Evolutionary conservation across 1,284 basidiomycete species (phyloP), one percentile per base, ranked within the genome.

Genomic region (Trametes versicolor): DNA sequence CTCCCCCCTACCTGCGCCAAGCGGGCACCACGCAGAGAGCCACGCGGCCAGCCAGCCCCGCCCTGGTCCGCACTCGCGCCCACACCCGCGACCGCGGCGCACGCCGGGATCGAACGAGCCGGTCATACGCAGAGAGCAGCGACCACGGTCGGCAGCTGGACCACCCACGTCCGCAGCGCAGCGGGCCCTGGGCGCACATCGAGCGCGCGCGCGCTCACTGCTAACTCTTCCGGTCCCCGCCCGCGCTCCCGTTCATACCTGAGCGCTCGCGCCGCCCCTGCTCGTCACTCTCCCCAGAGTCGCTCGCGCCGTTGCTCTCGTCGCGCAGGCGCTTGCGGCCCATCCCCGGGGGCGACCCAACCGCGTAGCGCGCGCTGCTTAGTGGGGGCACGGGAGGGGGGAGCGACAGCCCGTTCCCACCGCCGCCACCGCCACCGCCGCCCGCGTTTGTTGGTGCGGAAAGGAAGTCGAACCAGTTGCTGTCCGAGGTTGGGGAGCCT

Each of bases 391-490:
- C 65, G 27, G 71, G 70, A 47, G 66, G 63, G 25, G 70, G 70
- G 15, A 66, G 60, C 37, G 70, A 66, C 41, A 70, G 62, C 10
- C 57, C 60, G 15, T 7, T 17, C 48, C 32, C 27, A 10, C 37
- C 41, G 8, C 39, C 45, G 15, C 55, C 45, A n/a, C n/a, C 21
- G 49, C 50, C 61, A 17, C 17, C n/a, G 15, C 39, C 49, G 45
- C 49, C 37, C 57, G 32, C 43, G 52, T 55, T 9, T n/a, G 47
- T 51, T 50, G 64, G 32, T 45, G 53, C 65, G 53, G 70, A 65
- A 60, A 74, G 64, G 65, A 74, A 70, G 71, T 74, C 73, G 66
- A 74, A 71, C 73, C 73, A 74, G 64, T 71, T 72, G 62, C 37
- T 64, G 43, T 62, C 60, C 32, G 61, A 36, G 0, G 53, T 34